Percentiles rank a stretch among this genome's conserved stretches.
Evolutionary conservation across 192 early-diverging fungal genomes (phyloP).

Genomic region (Mortierella alpina): DNA sequence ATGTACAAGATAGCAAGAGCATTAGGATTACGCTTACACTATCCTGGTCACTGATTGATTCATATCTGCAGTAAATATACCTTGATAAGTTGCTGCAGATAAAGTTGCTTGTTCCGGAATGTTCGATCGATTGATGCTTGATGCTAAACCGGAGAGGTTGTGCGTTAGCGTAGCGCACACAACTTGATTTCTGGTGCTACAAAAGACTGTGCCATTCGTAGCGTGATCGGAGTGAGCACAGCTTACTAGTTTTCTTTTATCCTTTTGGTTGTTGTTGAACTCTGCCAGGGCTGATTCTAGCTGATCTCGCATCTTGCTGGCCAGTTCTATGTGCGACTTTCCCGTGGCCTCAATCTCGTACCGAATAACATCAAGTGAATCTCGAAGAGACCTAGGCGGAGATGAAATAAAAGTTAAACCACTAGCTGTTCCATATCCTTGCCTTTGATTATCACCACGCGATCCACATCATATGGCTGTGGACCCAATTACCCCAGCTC

Average conservation of each 20-base stretch:
- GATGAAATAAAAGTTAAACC: not conserved
- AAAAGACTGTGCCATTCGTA: not conserved
- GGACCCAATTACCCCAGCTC: conserved; percentile 67
- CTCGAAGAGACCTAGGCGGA: conserved; percentile 60
- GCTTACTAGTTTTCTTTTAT: conserved; percentile 66
- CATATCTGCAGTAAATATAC: conserved; percentile 20
- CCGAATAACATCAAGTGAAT: conserved; percentile 66
- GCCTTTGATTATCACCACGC: not conserved
- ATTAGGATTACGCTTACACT: not conserved
- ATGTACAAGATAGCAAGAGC: not conserved
- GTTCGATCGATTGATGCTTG: conserved; percentile 63
- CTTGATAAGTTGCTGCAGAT: conserved; percentile 57
- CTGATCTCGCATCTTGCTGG: conserved; percentile 69
- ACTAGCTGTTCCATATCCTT: not conserved
- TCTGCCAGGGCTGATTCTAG: conserved; percentile 67
- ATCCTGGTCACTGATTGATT: not conserved
- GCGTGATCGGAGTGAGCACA: not conserved
- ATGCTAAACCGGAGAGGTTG: conserved; percentile 30
- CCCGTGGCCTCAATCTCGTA: conserved; percentile 73
- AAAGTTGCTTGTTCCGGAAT: conserved; percentile 63
- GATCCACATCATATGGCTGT: no score
- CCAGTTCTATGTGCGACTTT: conserved; percentile 71
- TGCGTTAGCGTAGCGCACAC: not conserved
- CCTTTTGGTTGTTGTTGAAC: conserved; percentile 76
- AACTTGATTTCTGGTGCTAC: not conserved